phyloP scores from a whole-genome alignment of 192 early-diverging fungal species.

The Backusella morwellensis region DNA sequence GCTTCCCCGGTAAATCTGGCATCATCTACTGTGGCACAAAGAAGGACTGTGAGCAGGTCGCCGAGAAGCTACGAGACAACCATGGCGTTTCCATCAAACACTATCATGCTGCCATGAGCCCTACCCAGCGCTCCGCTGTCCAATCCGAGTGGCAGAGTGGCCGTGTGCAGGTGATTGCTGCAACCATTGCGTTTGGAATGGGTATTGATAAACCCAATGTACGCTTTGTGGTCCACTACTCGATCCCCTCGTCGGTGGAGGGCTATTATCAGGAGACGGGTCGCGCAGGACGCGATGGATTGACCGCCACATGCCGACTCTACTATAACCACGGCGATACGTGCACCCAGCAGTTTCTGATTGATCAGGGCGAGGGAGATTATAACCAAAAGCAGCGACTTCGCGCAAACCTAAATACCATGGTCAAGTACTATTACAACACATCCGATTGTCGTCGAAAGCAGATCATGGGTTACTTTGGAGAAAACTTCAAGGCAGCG shows the following conservation, averaged over 20 bases:
- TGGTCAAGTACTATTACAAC: slow-evolving; percentile 86
- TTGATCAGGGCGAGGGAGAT: slow-evolving; percentile 77
- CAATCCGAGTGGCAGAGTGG: slow-evolving; percentile 85
- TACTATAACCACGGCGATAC: slow-evolving; percentile 63
- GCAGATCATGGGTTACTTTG: slow-evolving; percentile 89
- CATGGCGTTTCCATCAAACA: slow-evolving; percentile 62
- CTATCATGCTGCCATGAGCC: slow-evolving; percentile 89
- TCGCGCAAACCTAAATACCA: slow-evolving; percentile 59
- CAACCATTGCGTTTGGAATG: slow-evolving; percentile 98
- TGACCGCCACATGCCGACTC: slow-evolving; percentile 77
- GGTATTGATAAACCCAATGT: slow-evolving; percentile 97
- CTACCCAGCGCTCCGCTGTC: slow-evolving; percentile 69
- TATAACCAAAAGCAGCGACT: slow-evolving; percentile 79
- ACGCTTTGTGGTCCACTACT: slow-evolving; percentile 92
- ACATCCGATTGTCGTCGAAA: slow-evolving; percentile 82
- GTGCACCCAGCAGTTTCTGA: slow-evolving; percentile 68
- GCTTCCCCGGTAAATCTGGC: slow-evolving; percentile 68
- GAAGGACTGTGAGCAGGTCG: slow-evolving; percentile 77
- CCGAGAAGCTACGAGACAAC: slow-evolving; percentile 61
- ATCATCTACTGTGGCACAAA: slow-evolving; percentile 92
- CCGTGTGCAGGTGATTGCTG: slow-evolving; percentile 80
- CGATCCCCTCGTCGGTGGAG: slow-evolving; percentile 86
- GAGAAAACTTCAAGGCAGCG: slow-evolving; percentile 67
- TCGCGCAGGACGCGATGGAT: slow-evolving; percentile 92
- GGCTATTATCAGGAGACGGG: slow-evolving; percentile 98